Evolutionary conservation across 345 rosid genomes (phyloP).

Genomic region (Citrus medica): DNA sequence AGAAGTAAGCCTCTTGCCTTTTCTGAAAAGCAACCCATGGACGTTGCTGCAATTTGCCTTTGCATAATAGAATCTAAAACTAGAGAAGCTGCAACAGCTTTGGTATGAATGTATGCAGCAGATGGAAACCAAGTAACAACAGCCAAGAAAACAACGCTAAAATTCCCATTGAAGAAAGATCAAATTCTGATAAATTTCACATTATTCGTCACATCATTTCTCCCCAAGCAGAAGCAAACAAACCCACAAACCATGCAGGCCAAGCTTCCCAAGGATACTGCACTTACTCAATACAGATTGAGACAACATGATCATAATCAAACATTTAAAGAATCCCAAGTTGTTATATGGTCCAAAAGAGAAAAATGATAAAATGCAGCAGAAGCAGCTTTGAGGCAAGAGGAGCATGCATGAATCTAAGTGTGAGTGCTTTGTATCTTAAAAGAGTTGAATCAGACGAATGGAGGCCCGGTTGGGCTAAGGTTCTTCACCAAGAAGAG

Average conservation of each 20-base stretch:
- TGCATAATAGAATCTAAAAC: background rate
- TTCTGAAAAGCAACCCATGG: background rate
- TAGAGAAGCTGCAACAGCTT: background rate
- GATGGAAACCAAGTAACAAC: background rate
- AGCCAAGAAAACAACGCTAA: background rate
- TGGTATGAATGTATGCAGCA: background rate
- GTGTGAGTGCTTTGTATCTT: conserved; percentile 7
- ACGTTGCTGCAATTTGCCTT: background rate
- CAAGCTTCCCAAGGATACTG: background rate
- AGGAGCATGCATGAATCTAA: background rate
- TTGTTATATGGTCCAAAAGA: conserved; percentile 4
- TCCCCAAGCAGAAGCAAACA: background rate
- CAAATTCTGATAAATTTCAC: background rate
- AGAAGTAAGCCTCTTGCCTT: conserved; percentile 8
- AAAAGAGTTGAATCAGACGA: conserved; percentile 11
- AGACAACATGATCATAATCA: conserved; percentile 17
- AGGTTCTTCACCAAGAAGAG: background rate
- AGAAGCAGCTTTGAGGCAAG: conserved; percentile 8
- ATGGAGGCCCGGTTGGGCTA: conserved; percentile 7
- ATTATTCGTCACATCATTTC: background rate
- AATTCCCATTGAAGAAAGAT: background rate
- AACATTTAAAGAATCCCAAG: conserved; percentile 14
- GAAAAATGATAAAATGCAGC: background rate
- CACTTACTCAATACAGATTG: conserved; percentile 12
- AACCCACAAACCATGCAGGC: background rate